These are phyloP conservation scores for Hamamelis virginiana DNA, from an alignment of 164 flowering plant genomes.

Conservation along the genomic window DNA sequence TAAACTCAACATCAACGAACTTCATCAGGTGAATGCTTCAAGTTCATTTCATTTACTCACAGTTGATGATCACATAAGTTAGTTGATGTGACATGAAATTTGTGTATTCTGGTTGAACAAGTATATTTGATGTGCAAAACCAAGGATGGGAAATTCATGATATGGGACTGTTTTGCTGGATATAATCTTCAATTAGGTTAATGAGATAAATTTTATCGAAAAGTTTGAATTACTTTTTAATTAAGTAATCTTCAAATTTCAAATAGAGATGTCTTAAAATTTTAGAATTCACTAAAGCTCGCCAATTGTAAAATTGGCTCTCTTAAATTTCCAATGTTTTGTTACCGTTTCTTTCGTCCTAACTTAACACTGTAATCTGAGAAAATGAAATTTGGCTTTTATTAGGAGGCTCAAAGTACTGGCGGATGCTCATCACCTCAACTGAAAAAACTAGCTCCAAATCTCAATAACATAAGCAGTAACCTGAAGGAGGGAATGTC, in stretches of 20 bases:
- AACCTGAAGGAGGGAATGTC: conserved; percentile 48
- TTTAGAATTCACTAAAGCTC: background rate
- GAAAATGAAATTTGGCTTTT: conserved; percentile 12
- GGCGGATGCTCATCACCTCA: conserved; percentile 36
- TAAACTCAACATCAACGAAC: conserved; percentile 22
- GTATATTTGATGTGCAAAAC: background rate
- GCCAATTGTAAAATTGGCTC: background rate
- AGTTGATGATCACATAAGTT: background rate
- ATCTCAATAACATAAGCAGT: conserved; percentile 26
- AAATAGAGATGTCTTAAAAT: too few species aligned
- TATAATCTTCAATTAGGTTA: too few species aligned
- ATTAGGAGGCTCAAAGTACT: conserved; percentile 52
- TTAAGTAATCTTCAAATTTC: too few species aligned
- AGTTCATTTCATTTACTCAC: background rate
- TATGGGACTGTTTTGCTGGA: background rate
- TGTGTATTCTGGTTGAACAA: background rate
- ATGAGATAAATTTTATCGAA: too few species aligned
- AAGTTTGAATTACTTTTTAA: too few species aligned
- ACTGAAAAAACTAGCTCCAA: conserved; percentile 32
- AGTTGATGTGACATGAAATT: background rate
- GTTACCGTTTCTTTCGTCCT: background rate
- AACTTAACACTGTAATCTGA: conserved; percentile 8
- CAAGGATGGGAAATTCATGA: background rate
- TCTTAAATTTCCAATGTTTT: background rate
- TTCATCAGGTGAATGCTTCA: conserved; percentile 34